Evolutionary conservation across 306 rosid species (phyloP), one percentile per base, ranked within the genome.

Genomic region (Delonix regia): DNA sequence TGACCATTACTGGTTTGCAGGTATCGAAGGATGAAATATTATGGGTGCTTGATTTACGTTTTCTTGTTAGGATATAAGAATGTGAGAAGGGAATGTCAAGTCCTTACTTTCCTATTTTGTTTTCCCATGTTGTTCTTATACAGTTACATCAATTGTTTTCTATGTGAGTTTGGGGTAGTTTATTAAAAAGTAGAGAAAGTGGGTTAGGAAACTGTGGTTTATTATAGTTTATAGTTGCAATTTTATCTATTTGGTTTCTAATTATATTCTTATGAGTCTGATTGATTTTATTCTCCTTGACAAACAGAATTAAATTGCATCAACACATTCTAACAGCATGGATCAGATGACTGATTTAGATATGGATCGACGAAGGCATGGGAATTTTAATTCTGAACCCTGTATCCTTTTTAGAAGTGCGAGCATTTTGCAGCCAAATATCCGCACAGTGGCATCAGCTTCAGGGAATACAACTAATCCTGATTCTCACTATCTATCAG

Each of bases 271-370:
- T 4, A 56, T 28, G 63, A 59, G 33, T 55, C 56, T 77, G 73
- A 82, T 71, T 76, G 66, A 64, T 69, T 66, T 74, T 74, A 4
- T 41, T 84, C 55, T 30, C 47, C 63, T 45, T 82, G 45, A 65
- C 36, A 79, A 69, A 73, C 82, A 87, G 89, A 86, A 80, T 80
- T 79, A 48, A 75, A 61, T 80, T 81, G 83, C 61, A 62, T 69
- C 45, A 69, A 38, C 75, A 78, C 53, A 66, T 83, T 47, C 69
- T 63, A 66, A 66, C 76, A 38, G 71, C 60, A 91, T 88, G 95
- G 87, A 89, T 83, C 90, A 75, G 82, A 87, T 88, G 87, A 90
- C 88, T 41, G 95, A 86, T 82, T 81, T 86, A 11, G 92, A 90
- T 65, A 85, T 86, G 88, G 89, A 90, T 83, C 93, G 81, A 78